Percentiles rank a stretch among this genome's conserved stretches.
These are phyloP conservation scores for Ophiorrhiza pumila DNA, from an alignment of 257 asterid genomes.

Conservation along the genomic window DNA sequence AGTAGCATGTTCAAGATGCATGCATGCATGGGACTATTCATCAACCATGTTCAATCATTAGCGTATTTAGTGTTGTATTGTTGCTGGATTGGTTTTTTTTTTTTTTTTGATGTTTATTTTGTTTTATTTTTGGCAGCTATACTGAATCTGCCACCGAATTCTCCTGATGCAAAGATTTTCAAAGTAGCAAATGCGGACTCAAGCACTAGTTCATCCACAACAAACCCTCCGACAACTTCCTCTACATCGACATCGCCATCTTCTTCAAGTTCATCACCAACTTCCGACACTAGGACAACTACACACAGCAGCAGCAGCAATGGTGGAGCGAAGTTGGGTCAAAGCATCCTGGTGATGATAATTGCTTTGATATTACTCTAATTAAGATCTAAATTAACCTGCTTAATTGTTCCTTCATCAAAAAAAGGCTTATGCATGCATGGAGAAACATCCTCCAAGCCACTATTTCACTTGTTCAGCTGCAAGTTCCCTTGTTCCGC, in stretches of 20 bases:
- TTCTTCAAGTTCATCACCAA: conserved; percentile 22
- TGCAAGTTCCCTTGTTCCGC: neutral
- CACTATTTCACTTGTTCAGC: too few relatives aligned
- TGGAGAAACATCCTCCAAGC: neutral
- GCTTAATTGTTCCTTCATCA: neutral
- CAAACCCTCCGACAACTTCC: conserved; percentile 26
- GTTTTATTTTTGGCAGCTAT: conserved; percentile 40
- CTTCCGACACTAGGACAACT: conserved; percentile 33
- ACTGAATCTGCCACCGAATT: conserved; percentile 52
- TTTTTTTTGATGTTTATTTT: neutral
- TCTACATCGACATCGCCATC: conserved; percentile 28
- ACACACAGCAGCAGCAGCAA: conserved; percentile 22
- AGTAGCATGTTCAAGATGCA: too few relatives aligned
- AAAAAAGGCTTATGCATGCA: neutral
- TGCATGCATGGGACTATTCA: too few relatives aligned
- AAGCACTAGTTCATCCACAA: conserved; percentile 28
- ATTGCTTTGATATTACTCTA: conserved; percentile 25
- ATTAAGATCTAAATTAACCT: neutral
- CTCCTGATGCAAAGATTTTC: conserved; percentile 66
- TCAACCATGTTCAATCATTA: too few relatives aligned
- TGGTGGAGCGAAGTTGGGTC: conserved; percentile 20
- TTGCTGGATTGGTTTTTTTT: too few relatives aligned
- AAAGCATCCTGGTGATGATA: conserved; percentile 10
- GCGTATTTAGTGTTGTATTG: too few relatives aligned
- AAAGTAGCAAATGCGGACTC: conserved; percentile 41